These are phyloP conservation scores for Euclidium syriacum DNA, from an alignment of 345 rosid genomes.

Conservation along the genomic window DNA sequence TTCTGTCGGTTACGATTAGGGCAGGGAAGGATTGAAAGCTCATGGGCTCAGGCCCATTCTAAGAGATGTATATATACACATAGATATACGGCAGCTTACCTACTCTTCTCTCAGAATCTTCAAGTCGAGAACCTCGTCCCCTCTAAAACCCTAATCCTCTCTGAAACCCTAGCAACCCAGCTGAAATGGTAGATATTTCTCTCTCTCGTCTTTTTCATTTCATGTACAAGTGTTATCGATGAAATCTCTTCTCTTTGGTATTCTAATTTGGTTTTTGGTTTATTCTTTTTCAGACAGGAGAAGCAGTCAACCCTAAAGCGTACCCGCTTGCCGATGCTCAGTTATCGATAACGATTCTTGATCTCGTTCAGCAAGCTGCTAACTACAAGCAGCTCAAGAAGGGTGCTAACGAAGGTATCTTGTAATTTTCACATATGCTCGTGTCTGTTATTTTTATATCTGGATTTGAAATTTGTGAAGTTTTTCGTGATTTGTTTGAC, in stretches of 20 bases:
- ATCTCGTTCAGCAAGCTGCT: conserved; percentile 93
- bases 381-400: conserved; percentile 98
- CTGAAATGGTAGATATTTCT: conserved; percentile 16
- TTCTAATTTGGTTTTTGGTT: not conserved
- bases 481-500: not conserved
- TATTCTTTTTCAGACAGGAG: conserved; percentile 47
- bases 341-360: conserved; percentile 68
- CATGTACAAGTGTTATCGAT: not conserved
- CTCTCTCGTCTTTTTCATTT: not conserved
- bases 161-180: conserved; percentile 4
- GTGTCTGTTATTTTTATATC: not conserved
- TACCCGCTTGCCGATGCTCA: conserved; percentile 85
- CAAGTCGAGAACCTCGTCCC: conserved; percentile 2
- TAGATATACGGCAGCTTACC: not conserved
- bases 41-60: conserved; percentile 20
- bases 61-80: not conserved
- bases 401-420: conserved; percentile 89
- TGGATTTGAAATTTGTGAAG: not conserved
- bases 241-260: not conserved
- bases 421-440: not conserved
- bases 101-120: not conserved
- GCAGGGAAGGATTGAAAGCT: not conserved
- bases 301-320: conserved; percentile 78
- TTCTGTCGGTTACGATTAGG: not conserved
- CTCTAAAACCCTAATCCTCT: conserved; percentile 26